Base-by-base conservation (phyloP, 192 early-diverging fungal species). In the Linnemannia schmuckeri region DNA sequence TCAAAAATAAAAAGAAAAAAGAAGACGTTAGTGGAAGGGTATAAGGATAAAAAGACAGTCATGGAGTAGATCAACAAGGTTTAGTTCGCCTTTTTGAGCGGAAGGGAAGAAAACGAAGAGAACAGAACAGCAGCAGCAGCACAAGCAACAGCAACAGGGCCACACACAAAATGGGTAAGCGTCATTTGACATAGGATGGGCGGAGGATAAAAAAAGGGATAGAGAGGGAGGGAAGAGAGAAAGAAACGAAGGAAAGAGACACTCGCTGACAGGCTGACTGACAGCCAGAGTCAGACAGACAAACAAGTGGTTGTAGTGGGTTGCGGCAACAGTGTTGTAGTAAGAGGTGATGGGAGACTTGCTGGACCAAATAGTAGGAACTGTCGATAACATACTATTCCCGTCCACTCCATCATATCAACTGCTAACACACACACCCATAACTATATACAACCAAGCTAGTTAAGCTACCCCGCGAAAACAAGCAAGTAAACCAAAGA, bases 401-500 rank as follows among this genome's bases (percentile, higher is more conserved):
- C 30, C 47, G 76, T 75, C 49, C 46, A 76, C 17, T 47, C 80
- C 66, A 63, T 70, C 20, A 24, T 22, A 41, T 52, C 52, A 81
- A 81, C 68, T 69, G 72, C n/a, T 30, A n/a, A 17, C 46, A 33
- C 38, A n/a, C 66, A 63, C 6, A 30, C n/a, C 27, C n/a, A 35
- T 35, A 4, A 30, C 30, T 66, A 66, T 24, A 37, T n/a, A 15
- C 8, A 52, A 49, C 17, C 20, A 52, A 52, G 49, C 20, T 52
- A 52, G 49, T 52, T 52, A 52, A 52, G 49, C n/a, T 74, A 74
- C 80, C 80, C 80, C 80, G 80, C 74, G 80, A 81, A 80, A 52
- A 52, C 49, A 52, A 22, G 18, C 49, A 52, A 22, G 5, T 4
- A 49, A 49, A 49, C 13, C 15, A 57, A 70, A 71, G 33, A 30